phyloP scores from a whole-genome alignment of 2,329 filamentous ascomycete species.

The Alternaria sp. region DNA sequence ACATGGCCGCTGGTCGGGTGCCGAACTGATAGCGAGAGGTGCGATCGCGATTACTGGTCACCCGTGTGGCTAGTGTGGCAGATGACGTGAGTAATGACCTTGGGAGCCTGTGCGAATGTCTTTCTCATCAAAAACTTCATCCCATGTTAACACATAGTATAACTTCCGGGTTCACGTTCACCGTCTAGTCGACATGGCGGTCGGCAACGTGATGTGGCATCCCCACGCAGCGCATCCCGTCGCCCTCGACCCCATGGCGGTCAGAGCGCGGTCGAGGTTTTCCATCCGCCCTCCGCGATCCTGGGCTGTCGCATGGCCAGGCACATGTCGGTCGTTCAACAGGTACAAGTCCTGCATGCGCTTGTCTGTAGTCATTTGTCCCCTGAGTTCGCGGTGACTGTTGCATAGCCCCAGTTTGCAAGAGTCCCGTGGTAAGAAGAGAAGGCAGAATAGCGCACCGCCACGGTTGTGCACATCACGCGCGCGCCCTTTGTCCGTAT shows the following conservation, averaged over 20 bases:
- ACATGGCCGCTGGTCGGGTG: constrained; percentile 5
- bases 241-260: constrained; percentile 13
- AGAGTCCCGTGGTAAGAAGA: not conserved
- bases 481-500: constrained; percentile 9
- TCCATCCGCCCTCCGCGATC: constrained; percentile 13
- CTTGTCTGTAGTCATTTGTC: constrained; percentile 9
- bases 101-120: not conserved
- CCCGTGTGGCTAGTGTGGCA: not conserved
- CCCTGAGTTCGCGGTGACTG: not conserved
- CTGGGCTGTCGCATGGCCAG: constrained; percentile 5
- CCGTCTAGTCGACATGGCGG: constrained; percentile 13
- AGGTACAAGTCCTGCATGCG: constrained; percentile 4
- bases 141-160: not conserved
- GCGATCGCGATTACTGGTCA: not conserved
- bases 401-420: constrained; percentile 7
- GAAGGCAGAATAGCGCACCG: not conserved
- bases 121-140: not conserved
- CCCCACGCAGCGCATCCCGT: constrained; percentile 12
- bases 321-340: constrained; percentile 5
- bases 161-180: not conserved
- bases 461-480: not conserved
- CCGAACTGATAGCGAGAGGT: not conserved
- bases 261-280: constrained; percentile 16
- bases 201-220: constrained; percentile 17
- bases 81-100: constrained; percentile 4